Evolutionary conservation across 805 yeast species (phyloP).

Genomic region (Spencermartinsiella europaea): DNA sequence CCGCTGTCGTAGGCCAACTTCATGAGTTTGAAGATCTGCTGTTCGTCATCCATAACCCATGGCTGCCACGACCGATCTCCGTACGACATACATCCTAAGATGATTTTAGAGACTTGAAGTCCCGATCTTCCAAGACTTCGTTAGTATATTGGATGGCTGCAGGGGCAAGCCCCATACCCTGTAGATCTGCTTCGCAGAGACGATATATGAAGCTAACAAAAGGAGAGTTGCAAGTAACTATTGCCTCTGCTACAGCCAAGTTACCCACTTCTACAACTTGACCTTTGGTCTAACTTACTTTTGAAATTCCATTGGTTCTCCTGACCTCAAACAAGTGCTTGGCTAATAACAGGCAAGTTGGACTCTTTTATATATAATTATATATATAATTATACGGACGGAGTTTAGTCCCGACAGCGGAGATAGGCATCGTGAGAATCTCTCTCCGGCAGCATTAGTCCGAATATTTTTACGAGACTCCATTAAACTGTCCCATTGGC

Average conservation of each 20-base stretch:
- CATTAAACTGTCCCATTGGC: too few species aligned
- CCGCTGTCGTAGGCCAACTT: conserved; percentile 44
- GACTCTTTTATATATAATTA: not conserved
- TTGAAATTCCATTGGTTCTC: not conserved
- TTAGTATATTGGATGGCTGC: too few species aligned
- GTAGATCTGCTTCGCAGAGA: not conserved
- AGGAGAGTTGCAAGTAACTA: too few species aligned
- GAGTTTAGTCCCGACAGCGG: not conserved
- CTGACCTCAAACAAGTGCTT: not conserved
- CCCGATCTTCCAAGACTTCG: conserved; percentile 36
- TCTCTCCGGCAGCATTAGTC: too few species aligned
- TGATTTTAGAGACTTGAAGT: conserved; percentile 33
- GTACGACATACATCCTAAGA: conserved; percentile 39
- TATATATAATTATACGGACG: not conserved
- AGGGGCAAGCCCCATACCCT: too few species aligned
- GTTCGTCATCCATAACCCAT: conserved; percentile 43
- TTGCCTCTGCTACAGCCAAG: too few species aligned
- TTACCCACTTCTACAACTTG: too few species aligned
- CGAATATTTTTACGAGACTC: not conserved
- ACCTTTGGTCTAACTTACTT: not conserved
- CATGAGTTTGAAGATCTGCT: conserved; percentile 39
- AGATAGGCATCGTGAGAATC: not conserved
- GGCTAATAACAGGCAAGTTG: not conserved
- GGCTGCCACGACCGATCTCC: conserved; percentile 35
- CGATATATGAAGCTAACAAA: too few species aligned